Evolutionary conservation across 208 protist genomes (phyloP), one percentile per base, ranked within the genome.

Genomic region (Kentomonas sorsogonicus): DNA sequence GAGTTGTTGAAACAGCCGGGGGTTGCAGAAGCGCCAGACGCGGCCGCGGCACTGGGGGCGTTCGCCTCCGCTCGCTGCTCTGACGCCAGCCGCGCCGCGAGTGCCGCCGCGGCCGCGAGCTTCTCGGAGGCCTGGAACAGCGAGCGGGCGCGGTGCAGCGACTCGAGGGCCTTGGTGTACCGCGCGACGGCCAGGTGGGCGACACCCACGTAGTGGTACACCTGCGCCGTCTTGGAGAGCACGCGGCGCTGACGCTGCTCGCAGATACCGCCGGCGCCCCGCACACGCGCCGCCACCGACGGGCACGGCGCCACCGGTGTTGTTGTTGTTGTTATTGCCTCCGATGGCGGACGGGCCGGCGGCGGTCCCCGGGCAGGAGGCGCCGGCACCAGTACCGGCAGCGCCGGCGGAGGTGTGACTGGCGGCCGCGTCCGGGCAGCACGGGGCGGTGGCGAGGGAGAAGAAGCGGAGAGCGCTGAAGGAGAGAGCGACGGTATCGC

Each of bases 101-200:
- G n/a, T n/a, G n/a, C n/a, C 18, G 38, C n/a, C n/a, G 82, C 77
- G 15, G 65, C 69, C 4, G 63, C 48, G 4, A 63, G 73, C 36
- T 73, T 69, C 23, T 73, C 57, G 31, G 72, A 66, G 10, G 74
- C 74, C 3, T 71, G 63, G 66, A 88, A 74, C 3, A 86, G 66
- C 2, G 81, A 78, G 45, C 83, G 73, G 15, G 79, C 55, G 11
- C 71, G 78, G 55, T 90, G 67, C 33, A 93, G 67, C 18, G 77
- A 78, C 66, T 93, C 86, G 16, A 93, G 65, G 20, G 86, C 76
- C 53, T 93, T 93, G 22, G 82, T 88, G 70, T 86, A 88, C 36
- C 82, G 86, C 38, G 79, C 70, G 25, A 69, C 80, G 41, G 61
- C 47, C 51, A 73, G 57, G 70, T 93, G 68, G 38, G 79, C 66